phyloP scores from a whole-genome alignment of 371 early-diverging fungal species.

The Entomophthora muscae region DNA sequence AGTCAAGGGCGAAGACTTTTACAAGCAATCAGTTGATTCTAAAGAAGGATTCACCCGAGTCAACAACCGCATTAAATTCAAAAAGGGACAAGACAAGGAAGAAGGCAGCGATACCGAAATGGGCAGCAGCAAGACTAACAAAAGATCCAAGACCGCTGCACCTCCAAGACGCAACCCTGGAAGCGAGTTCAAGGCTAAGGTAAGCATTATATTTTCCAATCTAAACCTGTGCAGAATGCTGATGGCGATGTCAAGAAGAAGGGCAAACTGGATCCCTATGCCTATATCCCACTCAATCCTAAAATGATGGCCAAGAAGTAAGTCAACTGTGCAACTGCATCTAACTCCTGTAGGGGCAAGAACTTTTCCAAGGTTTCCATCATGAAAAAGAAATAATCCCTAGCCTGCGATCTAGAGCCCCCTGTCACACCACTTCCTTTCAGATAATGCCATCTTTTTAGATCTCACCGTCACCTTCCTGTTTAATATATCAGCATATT shows the following conservation, averaged over 20 bases:
- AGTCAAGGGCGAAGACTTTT: conserved; percentile 52
- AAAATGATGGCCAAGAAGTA: conserved; percentile 7
- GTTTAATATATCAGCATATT: too few species aligned
- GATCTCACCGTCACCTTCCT: too few species aligned
- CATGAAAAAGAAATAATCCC: too few species aligned
- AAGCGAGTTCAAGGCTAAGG: conserved; percentile 35
- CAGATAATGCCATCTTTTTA: too few species aligned
- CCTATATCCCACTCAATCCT: conserved; percentile 76
- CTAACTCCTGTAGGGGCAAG: too few species aligned
- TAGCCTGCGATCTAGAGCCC: too few species aligned
- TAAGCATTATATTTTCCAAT: background rate
- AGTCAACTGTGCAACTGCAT: too few species aligned
- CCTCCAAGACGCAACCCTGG: conserved; percentile 19
- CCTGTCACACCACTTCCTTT: too few species aligned
- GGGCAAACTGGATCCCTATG: conserved; percentile 80
- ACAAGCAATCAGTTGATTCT: conserved; percentile 55
- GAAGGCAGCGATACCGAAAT: conserved; percentile 34
- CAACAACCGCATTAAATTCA: conserved; percentile 74
- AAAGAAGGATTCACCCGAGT: conserved; percentile 74
- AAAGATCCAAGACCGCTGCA: conserved; percentile 14
- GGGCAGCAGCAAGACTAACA: conserved; percentile 21
- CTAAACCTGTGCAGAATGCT: conserved; percentile 29
- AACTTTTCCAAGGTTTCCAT: too few species aligned
- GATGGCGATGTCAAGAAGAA: conserved; percentile 81
- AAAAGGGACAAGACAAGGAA: conserved; percentile 30